Evolutionary conservation across 306 rosid genomes (phyloP).

Genomic region (Alnus glutinosa): DNA sequence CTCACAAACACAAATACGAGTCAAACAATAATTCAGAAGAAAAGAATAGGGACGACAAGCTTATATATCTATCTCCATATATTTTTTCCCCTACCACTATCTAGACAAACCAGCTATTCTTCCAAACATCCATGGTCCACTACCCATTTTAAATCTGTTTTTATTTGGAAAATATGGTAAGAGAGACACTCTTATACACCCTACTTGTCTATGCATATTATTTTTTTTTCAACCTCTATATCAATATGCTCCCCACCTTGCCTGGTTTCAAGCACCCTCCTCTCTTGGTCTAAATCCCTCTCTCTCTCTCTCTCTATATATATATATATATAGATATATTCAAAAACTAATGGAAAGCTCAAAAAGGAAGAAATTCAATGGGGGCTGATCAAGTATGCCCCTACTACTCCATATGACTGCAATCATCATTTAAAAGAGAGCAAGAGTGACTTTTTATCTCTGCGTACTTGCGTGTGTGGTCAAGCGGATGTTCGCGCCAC

Average conservation of each 20-base stretch:
- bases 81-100: constrained; percentile 45
- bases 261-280: constrained; percentile 55
- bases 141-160: constrained; percentile 44
- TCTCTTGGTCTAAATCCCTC: constrained; percentile 37
- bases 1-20: constrained; percentile 29
- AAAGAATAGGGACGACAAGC: background rate
- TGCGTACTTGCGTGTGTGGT: constrained; percentile 52
- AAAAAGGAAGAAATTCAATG: constrained; percentile 44
- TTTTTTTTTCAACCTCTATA: constrained; percentile 62
- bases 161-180: constrained; percentile 52
- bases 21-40: constrained; percentile 31
- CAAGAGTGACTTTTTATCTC: constrained; percentile 34
- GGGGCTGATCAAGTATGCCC: constrained; percentile 49
- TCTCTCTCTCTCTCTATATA: constrained; percentile 5
- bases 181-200: constrained; percentile 51
- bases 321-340: background rate
- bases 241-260: constrained; percentile 98
- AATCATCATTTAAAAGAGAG: constrained; percentile 81
- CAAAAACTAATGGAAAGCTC: constrained; percentile 37
- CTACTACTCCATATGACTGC: constrained; percentile 56
- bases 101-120: constrained; percentile 49
- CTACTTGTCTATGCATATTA: constrained; percentile 55
- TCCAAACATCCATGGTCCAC: constrained; percentile 62
- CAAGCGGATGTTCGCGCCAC: constrained; percentile 60
- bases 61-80: constrained; percentile 22